Percentiles rank a stretch among this genome's conserved stretches.
Evolutionary conservation across 305 asterid genomes (phyloP).

Genomic region (Fraxinus xanthoxyloides): DNA sequence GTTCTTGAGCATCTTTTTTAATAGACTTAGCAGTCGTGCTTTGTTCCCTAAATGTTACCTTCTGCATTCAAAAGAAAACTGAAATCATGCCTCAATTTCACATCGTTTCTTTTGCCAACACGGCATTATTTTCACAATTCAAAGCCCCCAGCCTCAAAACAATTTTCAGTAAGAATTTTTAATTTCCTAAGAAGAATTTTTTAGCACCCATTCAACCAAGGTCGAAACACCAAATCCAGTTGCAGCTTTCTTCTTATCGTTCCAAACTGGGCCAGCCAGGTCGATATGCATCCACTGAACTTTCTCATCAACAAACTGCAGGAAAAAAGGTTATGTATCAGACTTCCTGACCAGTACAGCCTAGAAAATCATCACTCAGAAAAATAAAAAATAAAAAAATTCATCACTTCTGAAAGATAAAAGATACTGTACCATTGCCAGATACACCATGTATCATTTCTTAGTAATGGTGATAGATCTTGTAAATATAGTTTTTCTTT

Average conservation of each 20-base stretch:
- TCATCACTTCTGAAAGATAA: background rate
- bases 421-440: background rate
- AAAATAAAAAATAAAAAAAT: background rate
- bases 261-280: conserved; percentile 97
- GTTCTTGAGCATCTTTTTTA: background rate
- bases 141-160: background rate
- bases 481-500: background rate
- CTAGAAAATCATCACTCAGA: background rate
- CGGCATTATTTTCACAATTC: background rate
- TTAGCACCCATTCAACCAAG: conserved; percentile 84
- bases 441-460: background rate
- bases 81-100: background rate
- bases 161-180: background rate
- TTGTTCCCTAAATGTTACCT: background rate
- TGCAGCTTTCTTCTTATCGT: conserved; percentile 68
- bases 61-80: background rate
- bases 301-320: conserved; percentile 94
- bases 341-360: background rate
- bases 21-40: background rate
- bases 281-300: conserved; percentile 98
- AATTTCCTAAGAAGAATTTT: conserved; percentile 39
- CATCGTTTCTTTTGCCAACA: background rate
- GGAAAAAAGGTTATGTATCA: background rate
- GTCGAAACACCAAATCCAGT: conserved; percentile 89
- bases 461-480: background rate